Evolutionary conservation across 2,329 filamentous ascomycete species (phyloP), one percentile per base, ranked within the genome.

Genomic region (Pezicula neosporulosa): DNA sequence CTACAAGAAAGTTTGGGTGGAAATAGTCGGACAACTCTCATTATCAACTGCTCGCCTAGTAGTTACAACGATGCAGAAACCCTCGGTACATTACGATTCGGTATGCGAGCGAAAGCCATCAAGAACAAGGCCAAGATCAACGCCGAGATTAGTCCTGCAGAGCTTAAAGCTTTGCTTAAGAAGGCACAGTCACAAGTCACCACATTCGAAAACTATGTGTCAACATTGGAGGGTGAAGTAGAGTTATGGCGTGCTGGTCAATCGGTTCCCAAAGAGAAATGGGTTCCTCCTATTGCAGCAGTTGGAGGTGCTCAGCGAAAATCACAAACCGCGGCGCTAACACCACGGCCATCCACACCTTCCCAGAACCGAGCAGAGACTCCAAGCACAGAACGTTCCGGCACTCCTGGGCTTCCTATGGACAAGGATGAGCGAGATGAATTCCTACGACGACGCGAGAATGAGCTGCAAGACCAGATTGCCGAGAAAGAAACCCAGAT

Each of bases 51-150:
- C 70, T 97, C 94, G n/a, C 94, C 94, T 2, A 96, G 90, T 74
- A 96, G 90, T 68, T 97, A 97, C 77, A 97, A 99, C 76, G 93
- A 97, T 73, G 84, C 86, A 49, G 94, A 99, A 75, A 97, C 94
- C 0, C 74, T 97, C 45, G 87, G 91, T 59, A 99, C 94, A 1
- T 74, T 99, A 54, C 84, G 92, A 43, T 99, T 97, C 67, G 94
- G 94, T 76, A 95, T 94, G 72, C 81, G 94, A 68, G 94, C 94
- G 52, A 99, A 99, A 77, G 89, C 90, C 0, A 99, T 99, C 77
- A 97, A 97, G 86, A 97, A 97, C 78, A 97, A 97, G 80, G 94
- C 94, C 72, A 99, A 97, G 86, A 88, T 99, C 81, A 99, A 99
- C 68, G 92, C 93, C 43, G 94, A 99, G 71, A 82, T 99, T 63